Conservation (phyloP, 495 filamentous ascomycete genomes). For the Parachaetomium inaequale region DNA sequence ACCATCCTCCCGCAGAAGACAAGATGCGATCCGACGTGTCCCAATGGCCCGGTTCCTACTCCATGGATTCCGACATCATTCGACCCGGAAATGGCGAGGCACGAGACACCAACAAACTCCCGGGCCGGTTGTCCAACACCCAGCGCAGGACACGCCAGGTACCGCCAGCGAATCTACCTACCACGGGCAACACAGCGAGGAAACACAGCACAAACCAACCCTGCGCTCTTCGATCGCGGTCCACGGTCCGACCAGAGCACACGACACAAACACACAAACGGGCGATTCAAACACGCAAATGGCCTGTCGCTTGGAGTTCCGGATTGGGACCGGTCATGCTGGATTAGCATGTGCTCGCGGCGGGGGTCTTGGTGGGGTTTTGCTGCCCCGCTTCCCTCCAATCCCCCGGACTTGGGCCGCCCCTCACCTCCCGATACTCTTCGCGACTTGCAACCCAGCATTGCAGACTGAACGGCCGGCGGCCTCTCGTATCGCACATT, state of each 20-base stretch:
- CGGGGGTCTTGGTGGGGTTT: conserved; percentile 15
- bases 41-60: conserved; percentile 11
- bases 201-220: neutral
- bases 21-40: conserved; percentile 9
- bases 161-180: neutral
- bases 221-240: neutral
- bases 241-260: neutral
- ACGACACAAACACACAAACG: neutral
- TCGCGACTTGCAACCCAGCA: neutral
- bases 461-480: too few species aligned
- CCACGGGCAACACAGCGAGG: neutral
- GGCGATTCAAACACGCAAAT: neutral
- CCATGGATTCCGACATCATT: neutral
- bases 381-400: neutral
- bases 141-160: neutral
- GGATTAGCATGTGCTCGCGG: conserved; percentile 14
- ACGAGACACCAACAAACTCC: neutral
- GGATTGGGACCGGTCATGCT: neutral
- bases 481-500: too few species aligned
- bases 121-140: neutral
- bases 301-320: conserved; percentile 1
- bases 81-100: neutral
- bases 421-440: neutral
- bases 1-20: conserved; percentile 13
- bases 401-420: neutral